Conservation (phyloP, 768 basidiomycete genomes). For the Russula lepida region DNA sequence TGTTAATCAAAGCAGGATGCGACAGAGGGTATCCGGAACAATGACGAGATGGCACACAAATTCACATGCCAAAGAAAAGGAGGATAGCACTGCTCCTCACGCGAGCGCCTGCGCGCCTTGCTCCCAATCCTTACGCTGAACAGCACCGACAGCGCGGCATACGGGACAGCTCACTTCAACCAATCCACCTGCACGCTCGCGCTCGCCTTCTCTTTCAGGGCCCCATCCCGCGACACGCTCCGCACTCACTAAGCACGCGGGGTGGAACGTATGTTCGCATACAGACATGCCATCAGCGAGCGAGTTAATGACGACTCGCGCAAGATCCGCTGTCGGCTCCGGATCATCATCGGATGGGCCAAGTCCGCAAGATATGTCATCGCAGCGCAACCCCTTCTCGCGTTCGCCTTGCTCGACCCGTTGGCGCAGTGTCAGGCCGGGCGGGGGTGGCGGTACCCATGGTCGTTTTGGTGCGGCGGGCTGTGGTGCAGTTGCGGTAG, state of each 20-base stretch:
- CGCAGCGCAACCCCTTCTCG: slow-evolving; percentile 64
- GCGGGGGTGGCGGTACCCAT: slow-evolving; percentile 56
- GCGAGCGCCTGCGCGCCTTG: slow-evolving; percentile 31
- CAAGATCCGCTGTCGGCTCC: slow-evolving; percentile 27
- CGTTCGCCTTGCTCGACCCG: slow-evolving; percentile 65
- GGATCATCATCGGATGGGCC: slow-evolving; percentile 73
- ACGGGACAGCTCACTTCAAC: slow-evolving; percentile 72
- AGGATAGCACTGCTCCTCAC: background rate
- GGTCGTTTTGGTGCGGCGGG: slow-evolving; percentile 32
- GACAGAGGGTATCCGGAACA: background rate
- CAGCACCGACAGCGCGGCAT: slow-evolving; percentile 55
- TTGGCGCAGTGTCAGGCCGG: slow-evolving; percentile 64
- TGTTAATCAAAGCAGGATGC: background rate
- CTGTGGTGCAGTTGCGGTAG: slow-evolving; percentile 3
- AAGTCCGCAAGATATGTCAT: slow-evolving; percentile 62
- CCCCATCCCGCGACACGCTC: slow-evolving; percentile 60
- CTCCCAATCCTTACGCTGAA: slow-evolving; percentile 56
- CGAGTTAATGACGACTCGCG: slow-evolving; percentile 35
- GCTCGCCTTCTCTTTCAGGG: slow-evolving; percentile 31
- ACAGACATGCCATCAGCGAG: slow-evolving; percentile 26
- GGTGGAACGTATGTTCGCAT: slow-evolving; percentile 65
- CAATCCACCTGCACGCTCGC: slow-evolving; percentile 23
- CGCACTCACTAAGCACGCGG: slow-evolving; percentile 59
- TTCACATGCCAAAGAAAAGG: background rate
- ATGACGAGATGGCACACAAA: background rate